Conservation (phyloP, 2,329 filamentous ascomycete species). For the Colletotrichum cordylinicola region DNA sequence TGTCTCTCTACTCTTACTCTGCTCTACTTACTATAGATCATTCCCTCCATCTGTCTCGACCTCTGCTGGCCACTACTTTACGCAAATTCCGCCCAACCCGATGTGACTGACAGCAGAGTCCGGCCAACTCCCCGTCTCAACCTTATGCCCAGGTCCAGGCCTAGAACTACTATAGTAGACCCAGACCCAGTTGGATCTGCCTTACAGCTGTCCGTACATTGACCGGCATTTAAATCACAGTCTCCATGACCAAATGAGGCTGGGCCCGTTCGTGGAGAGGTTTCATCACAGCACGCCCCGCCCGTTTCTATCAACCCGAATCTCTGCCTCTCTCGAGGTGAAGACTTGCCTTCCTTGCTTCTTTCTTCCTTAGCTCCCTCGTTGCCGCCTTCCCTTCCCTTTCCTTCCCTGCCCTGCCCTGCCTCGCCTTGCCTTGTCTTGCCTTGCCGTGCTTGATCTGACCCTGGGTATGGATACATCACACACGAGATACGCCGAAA, state of each 20-base stretch:
- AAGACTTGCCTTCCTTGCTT: not conserved
- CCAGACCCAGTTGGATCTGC: not conserved
- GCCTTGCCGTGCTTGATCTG: too few relatives aligned
- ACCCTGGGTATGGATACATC: too few relatives aligned
- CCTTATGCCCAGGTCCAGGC: not conserved
- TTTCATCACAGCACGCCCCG: constrained; percentile 49
- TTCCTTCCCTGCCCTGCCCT: not conserved
- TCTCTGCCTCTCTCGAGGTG: not conserved
- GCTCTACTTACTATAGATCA: not conserved
- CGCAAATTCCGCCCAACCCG: constrained; percentile 12
- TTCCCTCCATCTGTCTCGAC: not conserved
- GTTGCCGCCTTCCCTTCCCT: not conserved
- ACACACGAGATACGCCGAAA: too few relatives aligned
- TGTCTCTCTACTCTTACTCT: not conserved
- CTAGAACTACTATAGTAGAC: not conserved
- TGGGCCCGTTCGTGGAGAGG: constrained; percentile 46
- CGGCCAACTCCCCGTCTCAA: not conserved
- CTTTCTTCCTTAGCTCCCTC: not conserved
- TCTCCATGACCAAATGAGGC: constrained; percentile 49
- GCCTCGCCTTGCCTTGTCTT: not conserved
- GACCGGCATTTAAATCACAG: constrained; percentile 27
- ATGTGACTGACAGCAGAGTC: constrained; percentile 27
- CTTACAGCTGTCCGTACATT: not conserved
- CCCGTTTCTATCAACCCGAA: constrained; percentile 34
- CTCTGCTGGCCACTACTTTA: not conserved